Evolutionary conservation across 768 basidiomycete genomes (phyloP).

Genomic region (Suillus subluteus): DNA sequence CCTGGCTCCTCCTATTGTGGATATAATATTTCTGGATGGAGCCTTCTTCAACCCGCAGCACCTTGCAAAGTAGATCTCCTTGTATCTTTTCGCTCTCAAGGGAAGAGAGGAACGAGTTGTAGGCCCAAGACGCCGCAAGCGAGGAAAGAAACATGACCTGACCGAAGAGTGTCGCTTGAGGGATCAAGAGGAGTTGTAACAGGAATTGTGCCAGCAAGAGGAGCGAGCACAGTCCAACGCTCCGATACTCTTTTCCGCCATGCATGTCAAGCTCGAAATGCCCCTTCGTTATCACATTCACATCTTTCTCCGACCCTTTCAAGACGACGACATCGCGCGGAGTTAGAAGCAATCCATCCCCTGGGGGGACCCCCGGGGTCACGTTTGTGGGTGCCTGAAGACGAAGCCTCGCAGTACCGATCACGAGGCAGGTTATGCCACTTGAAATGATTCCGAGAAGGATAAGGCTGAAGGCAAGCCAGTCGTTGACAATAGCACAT

Average conservation of each 20-base stretch:
- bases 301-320: conserved; percentile 33
- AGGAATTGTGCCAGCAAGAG: conserved; percentile 38
- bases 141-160: conserved; percentile 38
- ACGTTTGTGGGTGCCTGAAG: conserved; percentile 23
- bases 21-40: conserved; percentile 25
- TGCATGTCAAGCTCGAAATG: conserved; percentile 27
- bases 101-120: conserved; percentile 40
- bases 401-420: conserved; percentile 32
- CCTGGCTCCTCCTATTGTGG: conserved; percentile 25
- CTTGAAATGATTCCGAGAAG: conserved; percentile 37
- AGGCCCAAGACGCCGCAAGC: conserved; percentile 37
- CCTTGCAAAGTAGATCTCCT: conserved; percentile 20
- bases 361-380: conserved; percentile 29
- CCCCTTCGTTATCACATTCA: conserved; percentile 38
- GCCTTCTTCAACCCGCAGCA: conserved; percentile 14
- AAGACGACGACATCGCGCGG: conserved; percentile 32
- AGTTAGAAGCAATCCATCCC: conserved; percentile 35
- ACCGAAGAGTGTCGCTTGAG: conserved; percentile 38
- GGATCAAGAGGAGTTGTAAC: conserved; percentile 38
- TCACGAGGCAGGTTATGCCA: conserved; percentile 32
- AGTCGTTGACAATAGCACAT: conserved; percentile 32
- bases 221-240: conserved; percentile 33
- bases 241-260: conserved; percentile 19
- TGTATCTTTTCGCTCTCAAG: conserved; percentile 41
- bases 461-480: conserved; percentile 37